These are phyloP conservation scores for Aspergillus sp. DNA, from an alignment of 2,329 filamentous ascomycete genomes.

Conservation along the genomic window DNA sequence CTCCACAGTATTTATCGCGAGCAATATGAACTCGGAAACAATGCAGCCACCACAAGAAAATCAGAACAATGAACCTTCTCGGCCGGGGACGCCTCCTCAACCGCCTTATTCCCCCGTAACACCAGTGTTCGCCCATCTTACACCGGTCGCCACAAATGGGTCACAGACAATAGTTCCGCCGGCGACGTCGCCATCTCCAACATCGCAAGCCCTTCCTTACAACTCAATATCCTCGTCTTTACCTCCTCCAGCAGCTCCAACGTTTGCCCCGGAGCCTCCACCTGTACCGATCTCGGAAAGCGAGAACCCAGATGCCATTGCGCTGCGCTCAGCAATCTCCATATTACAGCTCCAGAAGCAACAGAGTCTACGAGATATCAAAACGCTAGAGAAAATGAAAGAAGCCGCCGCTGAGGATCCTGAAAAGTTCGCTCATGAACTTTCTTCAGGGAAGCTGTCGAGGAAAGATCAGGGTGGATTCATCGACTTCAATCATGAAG, in stretches of 20 bases:
- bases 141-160: constrained; percentile 22
- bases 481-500: constrained; percentile 38
- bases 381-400: constrained; percentile 68
- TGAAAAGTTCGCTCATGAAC: constrained; percentile 67
- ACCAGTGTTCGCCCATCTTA: constrained; percentile 42
- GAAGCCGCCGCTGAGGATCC: constrained; percentile 69
- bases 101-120: constrained; percentile 51
- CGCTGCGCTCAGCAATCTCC: constrained; percentile 79
- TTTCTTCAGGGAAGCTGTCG: constrained; percentile 62
- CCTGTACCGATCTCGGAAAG: constrained; percentile 48
- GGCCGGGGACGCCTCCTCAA: constrained; percentile 41
- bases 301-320: constrained; percentile 80
- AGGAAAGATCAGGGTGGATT: constrained; percentile 35
- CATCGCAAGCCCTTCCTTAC: constrained; percentile 15
- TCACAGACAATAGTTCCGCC: constrained; percentile 34
- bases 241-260: constrained; percentile 22
- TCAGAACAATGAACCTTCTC: constrained; percentile 18
- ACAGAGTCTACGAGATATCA: constrained; percentile 74
- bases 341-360: constrained; percentile 83
- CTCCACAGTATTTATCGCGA: neutral
- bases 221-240: constrained; percentile 13
- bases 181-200: constrained; percentile 29
- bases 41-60: constrained; percentile 24
- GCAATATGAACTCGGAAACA: constrained; percentile 14
- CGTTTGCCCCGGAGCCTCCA: constrained; percentile 38